Base-by-base conservation (phyloP, 495 filamentous ascomycete species). In the Baudoinia panamericana region DNA sequence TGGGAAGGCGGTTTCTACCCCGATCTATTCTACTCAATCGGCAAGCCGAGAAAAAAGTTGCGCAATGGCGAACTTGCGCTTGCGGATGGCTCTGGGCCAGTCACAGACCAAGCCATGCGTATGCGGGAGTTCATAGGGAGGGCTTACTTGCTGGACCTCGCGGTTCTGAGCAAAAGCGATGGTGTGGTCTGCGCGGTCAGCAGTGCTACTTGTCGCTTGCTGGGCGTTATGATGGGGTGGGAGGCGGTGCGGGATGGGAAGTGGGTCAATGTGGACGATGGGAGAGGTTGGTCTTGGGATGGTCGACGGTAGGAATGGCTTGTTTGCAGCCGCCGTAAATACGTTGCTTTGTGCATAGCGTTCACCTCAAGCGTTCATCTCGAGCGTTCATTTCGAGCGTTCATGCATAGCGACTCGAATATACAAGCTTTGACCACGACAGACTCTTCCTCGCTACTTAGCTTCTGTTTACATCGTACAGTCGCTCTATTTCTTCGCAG, bases 191-290 rank as follows among this genome's bases (percentile, higher is more conserved):
- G 79, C 49, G 74, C 71, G 8, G 76, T 79, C 22, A 76, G 73
- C 34, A 66, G 72, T 35, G 66, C 69, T 46, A 75, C 72, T 3
- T 87, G 82, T 50, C 60, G 76, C 18, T 30, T 86, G 33, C 46
- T 87, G 33, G 82, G 72, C 16, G 78, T 87, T 34, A 76, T 84
- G 67, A 74, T 84, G 77, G 80, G 80, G 1, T 85, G 82, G 82
- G 76, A 83, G 15, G 75, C 69, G 17, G 61, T 83, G 36, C 59
- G 56, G 10, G 39, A 66, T 17, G 65, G 60, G 15, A 57, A 63
- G 22, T 87, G 82, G 80, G 58, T 63, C 32, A 84, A 85, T 56
- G 65, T 86, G n/a, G 82, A 87, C 54, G 80, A 76, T 4, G 70
- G 66, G 2, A 17, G 47, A 19, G 12, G 29, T 1, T 50, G 47